Evolutionary conservation across 768 basidiomycete genomes (phyloP), one percentile per base, ranked within the genome.

Genomic region (Pleurotus sapidus): DNA sequence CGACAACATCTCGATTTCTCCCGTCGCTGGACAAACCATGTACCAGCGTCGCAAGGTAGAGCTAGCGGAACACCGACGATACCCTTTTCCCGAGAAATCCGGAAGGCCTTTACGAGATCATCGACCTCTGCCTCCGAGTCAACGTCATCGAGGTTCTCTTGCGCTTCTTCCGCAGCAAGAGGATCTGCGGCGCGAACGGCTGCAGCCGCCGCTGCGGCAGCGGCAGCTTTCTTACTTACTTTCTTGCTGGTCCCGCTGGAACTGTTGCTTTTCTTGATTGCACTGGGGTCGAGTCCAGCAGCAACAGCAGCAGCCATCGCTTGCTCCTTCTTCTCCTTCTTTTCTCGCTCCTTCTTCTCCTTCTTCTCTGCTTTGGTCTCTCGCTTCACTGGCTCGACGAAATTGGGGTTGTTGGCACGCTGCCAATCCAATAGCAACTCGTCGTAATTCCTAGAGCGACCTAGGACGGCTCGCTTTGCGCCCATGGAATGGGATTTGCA

Each of bases 401-500:
- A 94, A 59, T 92, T 92, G 12, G 92, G 93, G 60, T 94, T 93
- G 66, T 93, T 81, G 23, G 83, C 87, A 34, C 91, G 86, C 64
- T 93, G 89, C 93, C 93, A 98, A 53, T 98, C 95, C 23, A 93
- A 79, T 15, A 95, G 80, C 3, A 99, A 82, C 43, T 88, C 88
- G 65, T 97, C 95, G 67, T 93, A 98, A 5, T 74, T 70, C 53
- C 88, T 82, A 0, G 91, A 90, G 3, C 96, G 91, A 34, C 93
- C 93, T 60, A 83, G 81, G 1, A 99, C 95, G 7, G 90, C 84
- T 15, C 96, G 89, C 72, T 99, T 99, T 9, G 93, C 91, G 12
- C 93, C 93, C 88, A 99, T 96, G 2, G 93, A 89, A 68, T 99
- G 96, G 4, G 96, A 93, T 72, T 99, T 99, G 77, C 96, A 99